Conservation (phyloP, 139 green algal species). For the Haematococcus lacustris region DNA sequence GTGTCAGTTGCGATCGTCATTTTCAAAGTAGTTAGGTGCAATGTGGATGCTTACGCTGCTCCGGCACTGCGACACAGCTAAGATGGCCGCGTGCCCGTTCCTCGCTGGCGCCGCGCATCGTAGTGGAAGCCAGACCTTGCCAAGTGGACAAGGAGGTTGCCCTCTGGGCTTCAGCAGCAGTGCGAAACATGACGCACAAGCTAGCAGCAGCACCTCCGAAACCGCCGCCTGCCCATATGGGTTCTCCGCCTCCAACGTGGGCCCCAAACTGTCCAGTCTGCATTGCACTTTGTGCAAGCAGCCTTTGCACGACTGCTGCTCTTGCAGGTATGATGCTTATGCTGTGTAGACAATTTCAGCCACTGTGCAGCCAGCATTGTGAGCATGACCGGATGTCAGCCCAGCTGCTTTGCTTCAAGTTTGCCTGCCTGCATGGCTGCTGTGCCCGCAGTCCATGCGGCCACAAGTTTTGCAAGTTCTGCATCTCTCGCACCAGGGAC, state of each 20-base stretch:
- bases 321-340: background rate
- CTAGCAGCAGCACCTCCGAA: background rate
- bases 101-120: background rate
- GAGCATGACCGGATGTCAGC: background rate
- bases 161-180: background rate
- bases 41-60: too few species aligned
- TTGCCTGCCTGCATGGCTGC: background rate
- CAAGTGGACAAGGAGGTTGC: background rate
- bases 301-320: background rate
- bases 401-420: background rate
- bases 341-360: background rate
- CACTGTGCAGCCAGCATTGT: background rate
- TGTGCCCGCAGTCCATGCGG: constrained; percentile 9
- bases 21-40: too few species aligned
- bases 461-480: constrained; percentile 31
- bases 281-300: constrained; percentile 1
- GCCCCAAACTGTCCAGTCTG: constrained; percentile 14
- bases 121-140: background rate
- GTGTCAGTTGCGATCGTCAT: too few species aligned
- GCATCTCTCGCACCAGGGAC: constrained; percentile 25
- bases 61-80: background rate
- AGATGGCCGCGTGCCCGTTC: background rate
- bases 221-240: constrained; percentile 1
- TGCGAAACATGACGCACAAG: background rate
- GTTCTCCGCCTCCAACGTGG: background rate